Percentiles rank a stretch among this genome's conserved stretches.
These are phyloP conservation scores for Cucurbitaria berberidis DNA, from an alignment of 2,329 filamentous ascomycete genomes.

Conservation along the genomic window DNA sequence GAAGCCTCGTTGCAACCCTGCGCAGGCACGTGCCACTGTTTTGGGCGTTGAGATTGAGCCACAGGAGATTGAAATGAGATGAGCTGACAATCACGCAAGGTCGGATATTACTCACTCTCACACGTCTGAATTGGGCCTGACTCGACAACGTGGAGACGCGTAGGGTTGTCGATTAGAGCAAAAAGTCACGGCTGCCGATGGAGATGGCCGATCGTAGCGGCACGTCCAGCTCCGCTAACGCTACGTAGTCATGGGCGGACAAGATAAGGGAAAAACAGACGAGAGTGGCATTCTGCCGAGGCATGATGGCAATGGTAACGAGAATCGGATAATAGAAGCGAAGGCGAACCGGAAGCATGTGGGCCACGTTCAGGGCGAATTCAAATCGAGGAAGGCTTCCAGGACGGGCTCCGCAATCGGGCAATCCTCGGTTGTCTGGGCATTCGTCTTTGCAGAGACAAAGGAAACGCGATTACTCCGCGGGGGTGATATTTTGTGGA, in stretches of 20 bases:
- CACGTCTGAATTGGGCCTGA: constrained; percentile 5
- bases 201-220: constrained; percentile 8
- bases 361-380: constrained; percentile 19
- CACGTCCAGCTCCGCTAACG: constrained; percentile 16
- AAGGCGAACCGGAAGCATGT: too few relatives aligned
- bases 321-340: too few relatives aligned
- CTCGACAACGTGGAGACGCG: constrained; percentile 4
- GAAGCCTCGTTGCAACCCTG: constrained; percentile 7
- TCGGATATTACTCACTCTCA: background rate
- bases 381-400: constrained; percentile 23
- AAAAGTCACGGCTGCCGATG: constrained; percentile 11
- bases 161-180: constrained; percentile 4
- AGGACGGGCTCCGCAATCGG: constrained; percentile 30
- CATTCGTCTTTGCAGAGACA: background rate
- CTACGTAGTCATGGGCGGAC: constrained; percentile 11
- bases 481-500: background rate
- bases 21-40: constrained; percentile 10
- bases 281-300: constrained; percentile 17
- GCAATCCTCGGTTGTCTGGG: constrained; percentile 39
- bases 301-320: constrained; percentile 10
- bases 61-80: constrained; percentile 2
- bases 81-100: constrained; percentile 5
- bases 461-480: background rate
- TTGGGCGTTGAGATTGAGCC: constrained; percentile 4
- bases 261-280: constrained; percentile 19